These are phyloP conservation scores for Eucalyptus microcorys DNA, from an alignment of 345 rosid species.

Conservation along the genomic window DNA sequence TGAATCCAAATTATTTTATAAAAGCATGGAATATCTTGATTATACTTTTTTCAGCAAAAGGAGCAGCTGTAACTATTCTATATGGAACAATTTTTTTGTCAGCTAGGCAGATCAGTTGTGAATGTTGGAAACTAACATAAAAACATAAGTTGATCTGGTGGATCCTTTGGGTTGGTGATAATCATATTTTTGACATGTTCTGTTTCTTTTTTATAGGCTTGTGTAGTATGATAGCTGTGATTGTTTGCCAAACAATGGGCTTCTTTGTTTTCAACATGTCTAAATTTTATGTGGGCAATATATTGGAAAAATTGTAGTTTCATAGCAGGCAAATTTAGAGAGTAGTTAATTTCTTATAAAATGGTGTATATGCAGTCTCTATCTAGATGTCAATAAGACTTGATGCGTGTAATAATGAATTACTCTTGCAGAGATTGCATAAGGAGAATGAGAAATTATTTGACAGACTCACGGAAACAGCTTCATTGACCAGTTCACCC, in stretches of 20 bases:
- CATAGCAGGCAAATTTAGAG: neutral
- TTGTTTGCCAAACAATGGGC: neutral
- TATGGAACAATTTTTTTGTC: neutral
- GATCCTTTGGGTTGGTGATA: neutral
- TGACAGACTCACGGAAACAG: slow-evolving; percentile 91
- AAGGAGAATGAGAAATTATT: slow-evolving; percentile 97
- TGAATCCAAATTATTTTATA: neutral
- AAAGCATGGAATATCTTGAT: neutral
- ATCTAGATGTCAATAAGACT: neutral
- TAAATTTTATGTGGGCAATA: neutral
- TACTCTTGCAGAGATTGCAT: slow-evolving; percentile 64
- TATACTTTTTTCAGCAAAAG: neutral
- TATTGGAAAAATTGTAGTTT: neutral
- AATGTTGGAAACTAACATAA: neutral
- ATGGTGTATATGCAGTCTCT: neutral
- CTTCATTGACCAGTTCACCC: slow-evolving; percentile 47
- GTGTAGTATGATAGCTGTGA: neutral
- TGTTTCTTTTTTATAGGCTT: neutral
- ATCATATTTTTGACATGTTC: neutral
- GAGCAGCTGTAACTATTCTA: neutral
- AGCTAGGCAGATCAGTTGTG: neutral
- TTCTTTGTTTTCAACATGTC: neutral
- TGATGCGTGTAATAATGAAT: neutral
- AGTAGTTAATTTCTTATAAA: neutral
- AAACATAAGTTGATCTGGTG: neutral